Base-by-base conservation (phyloP, 2,329 filamentous ascomycete species). In the Venturia asperata region DNA sequence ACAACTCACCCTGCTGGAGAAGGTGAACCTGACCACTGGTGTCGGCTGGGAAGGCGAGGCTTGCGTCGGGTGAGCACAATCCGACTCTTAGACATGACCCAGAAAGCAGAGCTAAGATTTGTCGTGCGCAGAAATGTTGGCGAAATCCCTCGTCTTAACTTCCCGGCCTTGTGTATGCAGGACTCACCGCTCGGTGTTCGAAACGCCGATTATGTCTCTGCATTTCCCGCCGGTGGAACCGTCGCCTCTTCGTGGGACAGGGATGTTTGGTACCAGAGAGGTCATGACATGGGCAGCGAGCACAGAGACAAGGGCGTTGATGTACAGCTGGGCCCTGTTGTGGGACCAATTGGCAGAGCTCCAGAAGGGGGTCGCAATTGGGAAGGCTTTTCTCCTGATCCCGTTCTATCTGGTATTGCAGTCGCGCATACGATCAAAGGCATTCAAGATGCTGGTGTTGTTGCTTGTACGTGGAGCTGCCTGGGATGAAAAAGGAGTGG, bases 11-110 rank as follows among this genome's bases (percentile, higher is more conserved):
- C 81, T 96, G 43, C 73, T 86, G 13, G 92, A 97, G 76, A 97
- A 96, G 79, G 91, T 97, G 76, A 97, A 97, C 75, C 75, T 99
- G 68, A 97, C 93, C 2, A 97, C 92, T 0, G 93, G 93, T 75
- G 85, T 89, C 68, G 92, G 92, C 84, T 93, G 78, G 75, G 86
- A 70, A 49, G 21, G 27, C n/a, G 64, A 30, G 30, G 30, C 63
- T 37, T 62, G 41, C 21, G 41, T 62, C 39, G 58, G 56, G 41
- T 61, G 19, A 37, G 41, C 43, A 61, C 62, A 43, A 55, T 24
- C 6, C 3, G 21, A 21, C 24, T 62, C 7, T 41, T 49, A 24
- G 27, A 62, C 3, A 39, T 30, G 37, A 27, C 43, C 21, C 21
- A 87, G 74, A 82, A 75, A 78, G 83, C 62, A 89, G 90, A 67